phyloP scores from a whole-genome alignment of 352 stramenopile genomes.

The Phytophthora ramorum region DNA sequence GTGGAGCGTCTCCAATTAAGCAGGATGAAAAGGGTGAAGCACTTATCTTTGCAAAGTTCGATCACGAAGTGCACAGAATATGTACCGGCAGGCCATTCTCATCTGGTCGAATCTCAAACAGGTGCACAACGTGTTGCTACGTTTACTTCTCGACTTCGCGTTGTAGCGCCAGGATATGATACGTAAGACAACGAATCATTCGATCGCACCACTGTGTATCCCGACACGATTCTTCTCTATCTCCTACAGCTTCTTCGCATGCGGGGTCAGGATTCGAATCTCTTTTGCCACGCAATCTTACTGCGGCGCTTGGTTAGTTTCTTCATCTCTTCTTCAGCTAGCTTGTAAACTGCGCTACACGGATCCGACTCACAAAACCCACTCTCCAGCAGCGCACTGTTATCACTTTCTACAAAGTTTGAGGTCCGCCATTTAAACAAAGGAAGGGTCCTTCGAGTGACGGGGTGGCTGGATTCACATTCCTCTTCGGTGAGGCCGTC shows the following conservation, averaged over 20 bases:
- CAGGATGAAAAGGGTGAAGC: background rate
- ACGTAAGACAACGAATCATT: background rate
- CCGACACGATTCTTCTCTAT: background rate
- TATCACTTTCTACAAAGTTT: background rate
- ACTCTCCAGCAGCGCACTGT: background rate
- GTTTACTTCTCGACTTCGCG: background rate
- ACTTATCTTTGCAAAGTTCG: background rate
- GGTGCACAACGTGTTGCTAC: background rate
- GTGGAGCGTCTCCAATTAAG: background rate
- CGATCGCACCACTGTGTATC: constrained; percentile 1
- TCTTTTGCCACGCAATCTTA: background rate
- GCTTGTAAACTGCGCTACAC: background rate
- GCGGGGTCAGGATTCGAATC: background rate
- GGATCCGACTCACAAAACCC: background rate
- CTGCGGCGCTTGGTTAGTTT: background rate
- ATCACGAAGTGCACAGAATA: background rate
- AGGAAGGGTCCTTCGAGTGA: background rate
- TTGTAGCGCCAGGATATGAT: background rate
- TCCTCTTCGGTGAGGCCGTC: background rate
- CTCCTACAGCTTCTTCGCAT: background rate
- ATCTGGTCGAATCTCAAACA: constrained; percentile 6
- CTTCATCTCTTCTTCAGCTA: background rate
- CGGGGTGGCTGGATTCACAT: background rate
- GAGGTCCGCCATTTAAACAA: constrained; percentile 5
- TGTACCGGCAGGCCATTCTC: constrained; percentile 1